These are phyloP conservation scores for Fusarium sp. DNA, from an alignment of 2,329 filamentous ascomycete genomes.

Conservation along the genomic window DNA sequence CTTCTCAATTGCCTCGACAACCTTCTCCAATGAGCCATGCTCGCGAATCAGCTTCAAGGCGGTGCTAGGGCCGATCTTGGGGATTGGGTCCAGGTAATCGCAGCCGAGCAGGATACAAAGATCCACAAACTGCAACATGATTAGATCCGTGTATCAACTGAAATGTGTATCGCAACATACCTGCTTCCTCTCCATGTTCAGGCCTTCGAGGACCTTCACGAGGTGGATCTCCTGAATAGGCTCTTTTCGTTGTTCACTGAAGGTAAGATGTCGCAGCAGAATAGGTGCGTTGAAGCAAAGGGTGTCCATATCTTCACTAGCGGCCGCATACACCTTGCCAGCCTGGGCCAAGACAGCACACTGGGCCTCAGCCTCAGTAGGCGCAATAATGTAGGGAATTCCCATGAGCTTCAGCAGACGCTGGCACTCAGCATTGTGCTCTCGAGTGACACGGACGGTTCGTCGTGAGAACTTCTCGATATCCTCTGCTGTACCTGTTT, in stretches of 20 bases:
- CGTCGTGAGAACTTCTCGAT: slow-evolving; percentile 96
- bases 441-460: slow-evolving; percentile 93
- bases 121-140: slow-evolving; percentile 82
- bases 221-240: slow-evolving; percentile 96
- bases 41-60: slow-evolving; percentile 95
- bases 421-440: slow-evolving; percentile 97
- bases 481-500: slow-evolving; percentile 96
- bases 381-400: slow-evolving; percentile 92
- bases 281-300: slow-evolving; percentile 95
- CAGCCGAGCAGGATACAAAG: slow-evolving; percentile 97
- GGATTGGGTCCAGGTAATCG: slow-evolving; percentile 96
- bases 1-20: slow-evolving; percentile 83
- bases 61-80: slow-evolving; percentile 91
- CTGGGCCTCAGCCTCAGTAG: slow-evolving; percentile 97
- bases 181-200: slow-evolving; percentile 89
- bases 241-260: slow-evolving; percentile 97
- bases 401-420: slow-evolving; percentile 93
- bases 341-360: slow-evolving; percentile 90
- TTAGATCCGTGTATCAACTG: slow-evolving; percentile 13
- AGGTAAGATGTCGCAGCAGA: slow-evolving; percentile 90
- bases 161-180: slow-evolving; percentile 57
- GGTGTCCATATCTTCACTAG: slow-evolving; percentile 99
- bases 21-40: slow-evolving; percentile 86
- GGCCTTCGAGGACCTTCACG: slow-evolving; percentile 85
- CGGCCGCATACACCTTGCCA: slow-evolving; percentile 96